A percentile compares a stretch with the other conserved stretches of the same genome.
Conservation (phyloP, 2,329 filamentous ascomycete species). For the Scopulariopsis brevicaulis region DNA sequence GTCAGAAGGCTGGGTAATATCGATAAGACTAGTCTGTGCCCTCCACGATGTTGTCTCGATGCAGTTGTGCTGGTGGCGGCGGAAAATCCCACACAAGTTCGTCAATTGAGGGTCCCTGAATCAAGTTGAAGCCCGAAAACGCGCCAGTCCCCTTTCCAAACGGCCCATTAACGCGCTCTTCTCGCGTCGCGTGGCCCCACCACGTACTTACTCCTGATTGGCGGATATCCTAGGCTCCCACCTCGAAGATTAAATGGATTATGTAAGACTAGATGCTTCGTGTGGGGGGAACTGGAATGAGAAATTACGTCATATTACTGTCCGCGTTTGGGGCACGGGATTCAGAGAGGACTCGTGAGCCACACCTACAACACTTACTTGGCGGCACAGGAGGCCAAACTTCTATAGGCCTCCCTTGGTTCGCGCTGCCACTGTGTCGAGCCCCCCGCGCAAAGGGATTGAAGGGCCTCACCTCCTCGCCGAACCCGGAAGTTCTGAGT, state of each 20-base stretch:
- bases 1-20: no score
- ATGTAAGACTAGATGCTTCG: neutral
- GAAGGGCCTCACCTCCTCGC: no score
- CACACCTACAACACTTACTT: no score
- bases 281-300: neutral
- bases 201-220: neutral
- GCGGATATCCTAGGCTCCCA: neutral
- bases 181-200: slow-evolving; percentile 2
- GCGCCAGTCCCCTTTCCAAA: neutral
- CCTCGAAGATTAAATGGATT: neutral
- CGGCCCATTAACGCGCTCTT: neutral
- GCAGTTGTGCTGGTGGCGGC: neutral
- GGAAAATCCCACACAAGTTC: neutral
- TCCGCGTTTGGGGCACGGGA: neutral
- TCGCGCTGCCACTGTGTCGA: no score
- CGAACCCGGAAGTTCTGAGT: no score
- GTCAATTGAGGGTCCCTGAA: neutral
- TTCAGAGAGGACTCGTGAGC: neutral
- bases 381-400: no score
- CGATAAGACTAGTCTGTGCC: neutral
- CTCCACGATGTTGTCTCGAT: neutral
- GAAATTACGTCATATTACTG: neutral
- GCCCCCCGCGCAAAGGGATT: no score
- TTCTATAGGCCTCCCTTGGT: no score
- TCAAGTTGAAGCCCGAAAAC: neutral